These are phyloP conservation scores for Teunomyces gatunensis DNA, from an alignment of 805 yeast genomes.

Conservation along the genomic window DNA sequence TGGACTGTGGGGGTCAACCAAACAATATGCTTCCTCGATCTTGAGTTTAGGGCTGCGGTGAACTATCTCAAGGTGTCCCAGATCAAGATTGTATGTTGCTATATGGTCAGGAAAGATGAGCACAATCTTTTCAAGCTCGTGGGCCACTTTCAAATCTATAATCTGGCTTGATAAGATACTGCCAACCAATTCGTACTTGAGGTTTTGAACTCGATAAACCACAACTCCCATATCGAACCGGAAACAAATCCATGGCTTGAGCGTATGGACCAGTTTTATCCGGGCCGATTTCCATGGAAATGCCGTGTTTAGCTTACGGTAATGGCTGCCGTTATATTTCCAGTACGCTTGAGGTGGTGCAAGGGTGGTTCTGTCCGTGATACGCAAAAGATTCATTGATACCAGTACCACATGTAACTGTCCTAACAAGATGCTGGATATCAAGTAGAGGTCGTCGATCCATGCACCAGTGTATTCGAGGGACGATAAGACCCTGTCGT, in stretches of 20 bases:
- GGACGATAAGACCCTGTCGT: background rate
- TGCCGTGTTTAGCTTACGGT: background rate
- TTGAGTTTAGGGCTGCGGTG: background rate
- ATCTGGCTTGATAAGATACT: background rate
- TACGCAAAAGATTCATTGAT: background rate
- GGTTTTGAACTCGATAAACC: background rate
- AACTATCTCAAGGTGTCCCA: conserved; percentile 4
- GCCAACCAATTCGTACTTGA: background rate
- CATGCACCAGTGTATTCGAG: background rate
- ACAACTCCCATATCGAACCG: background rate
- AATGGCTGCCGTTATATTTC: background rate
- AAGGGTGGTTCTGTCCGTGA: background rate
- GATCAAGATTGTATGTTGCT: conserved; percentile 1
- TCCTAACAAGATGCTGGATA: background rate
- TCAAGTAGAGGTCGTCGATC: background rate
- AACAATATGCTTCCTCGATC: conserved; percentile 1
- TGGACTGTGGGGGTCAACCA: background rate
- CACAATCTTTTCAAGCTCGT: conserved; percentile 1
- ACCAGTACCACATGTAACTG: background rate
- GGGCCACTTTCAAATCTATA: background rate
- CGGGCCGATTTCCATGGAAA: background rate
- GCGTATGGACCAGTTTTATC: background rate
- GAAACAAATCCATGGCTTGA: background rate
- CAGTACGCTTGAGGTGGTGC: background rate
- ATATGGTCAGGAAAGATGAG: conserved; percentile 5